Evolutionary conservation across 306 rosid genomes (phyloP), one percentile per base, ranked within the genome.

Genomic region (Bauhinia variegata): DNA sequence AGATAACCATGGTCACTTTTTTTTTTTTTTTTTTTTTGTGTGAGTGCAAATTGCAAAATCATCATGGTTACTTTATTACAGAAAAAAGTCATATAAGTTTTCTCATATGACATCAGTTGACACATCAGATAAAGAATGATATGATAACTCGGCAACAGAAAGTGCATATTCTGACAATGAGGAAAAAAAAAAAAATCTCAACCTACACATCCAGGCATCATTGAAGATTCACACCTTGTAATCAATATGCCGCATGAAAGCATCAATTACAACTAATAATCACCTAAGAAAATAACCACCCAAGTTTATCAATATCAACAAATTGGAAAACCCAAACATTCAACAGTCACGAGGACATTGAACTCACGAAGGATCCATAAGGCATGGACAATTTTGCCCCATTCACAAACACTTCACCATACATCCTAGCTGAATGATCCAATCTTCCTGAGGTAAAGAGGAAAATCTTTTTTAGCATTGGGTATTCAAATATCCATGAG

Each of bases 291-390:
- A 23, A 23, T 23, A 23, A 23, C 28, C 28, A 23, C 28, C 28
- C 2, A 23, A 32, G 69, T 36, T 71, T 43, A 16, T n/a, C 30
- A 60, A 52, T 18, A 42, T 49, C 34, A 54, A 69, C 42, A 47
- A 37, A 56, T 56, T 5, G 38, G 48, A 55, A 65, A 41, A 70
- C 49, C 37, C 64, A 48, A 48, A 77, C 32, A 65, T n/a, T 39
- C 41, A 55, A 63, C 57, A 36, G 47, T 11, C 18, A 43, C 56
- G 61, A 48, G 48, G 68, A 47, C 30, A 15, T 28, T 12, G 67
- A 74, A 87, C 96, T 90, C 78, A 95, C 99, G 71, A 83, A 95
- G 47, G 97, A 90, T 36, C 99, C 99, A 68, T 95, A 91, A 0
- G 95, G 89, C 86, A 88, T 78, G 61, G 71, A 79, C 0, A 75